phyloP scores from a whole-genome alignment of 495 filamentous ascomycete species.

The Podospora pseudocomata region DNA sequence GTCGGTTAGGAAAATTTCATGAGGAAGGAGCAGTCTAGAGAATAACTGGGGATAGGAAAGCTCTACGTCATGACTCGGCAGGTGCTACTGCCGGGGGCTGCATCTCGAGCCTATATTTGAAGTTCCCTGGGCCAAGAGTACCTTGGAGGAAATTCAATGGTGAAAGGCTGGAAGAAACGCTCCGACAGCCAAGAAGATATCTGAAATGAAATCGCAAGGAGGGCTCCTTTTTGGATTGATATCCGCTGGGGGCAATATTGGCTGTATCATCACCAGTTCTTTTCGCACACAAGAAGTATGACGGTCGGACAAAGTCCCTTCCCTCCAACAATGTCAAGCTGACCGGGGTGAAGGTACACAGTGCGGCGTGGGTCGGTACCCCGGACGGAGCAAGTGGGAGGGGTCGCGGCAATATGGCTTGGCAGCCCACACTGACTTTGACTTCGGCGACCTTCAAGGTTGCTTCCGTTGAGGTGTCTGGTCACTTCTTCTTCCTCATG shows the following conservation, averaged over 20 bases:
- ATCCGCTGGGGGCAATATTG: not conserved
- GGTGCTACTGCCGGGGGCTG: not conserved
- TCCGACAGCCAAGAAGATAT: not conserved
- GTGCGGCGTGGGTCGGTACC: not conserved
- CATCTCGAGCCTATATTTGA: not conserved
- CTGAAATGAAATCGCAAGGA: not conserved
- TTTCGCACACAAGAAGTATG: not conserved
- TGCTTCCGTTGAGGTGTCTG: no score
- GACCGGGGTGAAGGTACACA: not conserved
- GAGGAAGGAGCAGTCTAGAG: not conserved
- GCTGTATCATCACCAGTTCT: not conserved
- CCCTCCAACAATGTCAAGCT: not conserved
- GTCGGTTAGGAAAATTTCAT: not conserved
- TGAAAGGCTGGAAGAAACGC: not conserved
- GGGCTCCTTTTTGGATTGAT: not conserved
- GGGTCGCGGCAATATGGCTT: not conserved
- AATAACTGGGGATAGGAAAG: not conserved
- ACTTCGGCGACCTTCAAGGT: not conserved
- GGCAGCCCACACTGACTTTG: not conserved
- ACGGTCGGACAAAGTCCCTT: no score
- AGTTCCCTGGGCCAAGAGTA: not conserved
- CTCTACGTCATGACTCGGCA: conserved; percentile 6
- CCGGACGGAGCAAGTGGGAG: not conserved
- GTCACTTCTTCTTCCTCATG: no score
- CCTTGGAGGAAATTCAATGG: not conserved